Percentiles rank a stretch among this genome's conserved stretches.
Evolutionary conservation across 1,284 basidiomycete species (phyloP).

Genomic region (Boletus austroedulis): DNA sequence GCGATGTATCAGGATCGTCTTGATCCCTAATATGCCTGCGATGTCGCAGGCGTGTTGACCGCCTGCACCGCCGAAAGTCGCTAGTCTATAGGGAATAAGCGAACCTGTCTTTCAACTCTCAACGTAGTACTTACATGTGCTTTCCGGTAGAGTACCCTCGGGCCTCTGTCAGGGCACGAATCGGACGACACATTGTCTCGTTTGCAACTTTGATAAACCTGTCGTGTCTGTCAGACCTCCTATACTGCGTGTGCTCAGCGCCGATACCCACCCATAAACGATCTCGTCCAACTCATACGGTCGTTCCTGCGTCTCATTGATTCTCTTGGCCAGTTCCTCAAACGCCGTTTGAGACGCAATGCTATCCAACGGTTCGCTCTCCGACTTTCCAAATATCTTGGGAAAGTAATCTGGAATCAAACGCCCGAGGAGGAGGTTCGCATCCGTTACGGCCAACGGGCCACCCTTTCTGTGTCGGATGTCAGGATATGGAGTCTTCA

Average conservation of each 20-base stretch:
- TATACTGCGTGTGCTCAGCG: not conserved
- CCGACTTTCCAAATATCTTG: slow-evolving; percentile 75
- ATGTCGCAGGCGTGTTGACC: slow-evolving; percentile 83
- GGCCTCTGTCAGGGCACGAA: slow-evolving; percentile 88
- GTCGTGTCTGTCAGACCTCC: slow-evolving; percentile 2
- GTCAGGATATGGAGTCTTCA: not conserved
- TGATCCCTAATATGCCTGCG: slow-evolving; percentile 64
- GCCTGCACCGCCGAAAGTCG: slow-evolving; percentile 84
- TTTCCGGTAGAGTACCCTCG: slow-evolving; percentile 81
- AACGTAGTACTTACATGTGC: slow-evolving; percentile 54
- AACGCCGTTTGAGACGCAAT: slow-evolving; percentile 45
- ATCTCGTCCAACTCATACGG: slow-evolving; percentile 79
- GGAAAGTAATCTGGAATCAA: slow-evolving; percentile 70
- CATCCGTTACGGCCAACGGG: slow-evolving; percentile 71
- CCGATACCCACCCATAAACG: slow-evolving; percentile 67
- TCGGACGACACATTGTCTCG: slow-evolving; percentile 91
- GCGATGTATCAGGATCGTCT: slow-evolving; percentile 69
- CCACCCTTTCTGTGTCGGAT: slow-evolving; percentile 56
- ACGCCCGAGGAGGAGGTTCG: slow-evolving; percentile 73
- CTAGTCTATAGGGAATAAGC: slow-evolving; percentile 42
- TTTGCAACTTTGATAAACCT: slow-evolving; percentile 93
- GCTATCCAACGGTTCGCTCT: slow-evolving; percentile 66
- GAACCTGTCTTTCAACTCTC: not conserved
- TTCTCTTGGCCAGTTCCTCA: slow-evolving; percentile 27
- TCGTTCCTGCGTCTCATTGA: slow-evolving; percentile 50